Conservation (phyloP, 169 alveolate genomes). For the Eimeria tenella region DNA sequence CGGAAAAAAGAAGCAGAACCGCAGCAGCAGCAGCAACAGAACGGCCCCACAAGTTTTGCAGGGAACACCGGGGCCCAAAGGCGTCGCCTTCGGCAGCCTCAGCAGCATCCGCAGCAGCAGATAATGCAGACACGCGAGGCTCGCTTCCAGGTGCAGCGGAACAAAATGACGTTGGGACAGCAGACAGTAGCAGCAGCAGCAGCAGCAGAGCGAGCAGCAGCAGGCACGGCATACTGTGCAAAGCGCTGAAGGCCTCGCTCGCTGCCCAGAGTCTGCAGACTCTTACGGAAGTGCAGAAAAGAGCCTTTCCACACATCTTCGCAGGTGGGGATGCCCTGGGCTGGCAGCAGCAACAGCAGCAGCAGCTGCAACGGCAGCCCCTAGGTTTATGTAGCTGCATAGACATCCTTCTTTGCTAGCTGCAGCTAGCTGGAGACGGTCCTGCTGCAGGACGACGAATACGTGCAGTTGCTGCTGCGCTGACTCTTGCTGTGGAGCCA, state of each 20-base stretch:
- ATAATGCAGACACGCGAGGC: not conserved
- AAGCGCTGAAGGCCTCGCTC: not conserved
- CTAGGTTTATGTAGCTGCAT: not conserved
- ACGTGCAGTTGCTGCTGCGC: not conserved
- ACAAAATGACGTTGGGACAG: too few species aligned
- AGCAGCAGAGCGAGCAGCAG: constrained; percentile 1
- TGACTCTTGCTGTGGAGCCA: too few species aligned
- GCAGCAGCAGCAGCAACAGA: not conserved
- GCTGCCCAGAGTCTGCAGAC: not conserved
- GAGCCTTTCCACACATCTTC: constrained; percentile 2
- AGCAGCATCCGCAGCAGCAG: not conserved
- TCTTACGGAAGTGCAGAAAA: constrained; percentile 1
- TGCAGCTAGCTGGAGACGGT: not conserved
- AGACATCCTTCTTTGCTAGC: not conserved
- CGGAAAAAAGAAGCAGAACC: not conserved
- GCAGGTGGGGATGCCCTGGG: not conserved
- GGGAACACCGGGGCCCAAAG: not conserved
- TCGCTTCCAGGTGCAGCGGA: not conserved
- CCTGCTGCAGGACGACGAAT: not conserved
- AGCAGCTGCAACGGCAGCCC: not conserved
- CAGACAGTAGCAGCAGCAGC: not conserved
- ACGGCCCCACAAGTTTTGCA: too few species aligned
- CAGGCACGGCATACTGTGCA: not conserved
- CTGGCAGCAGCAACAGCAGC: not conserved
- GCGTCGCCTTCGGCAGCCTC: not conserved